Base-by-base conservation (phyloP, 495 filamentous ascomycete species). In the Entonaema liquescens region DNA sequence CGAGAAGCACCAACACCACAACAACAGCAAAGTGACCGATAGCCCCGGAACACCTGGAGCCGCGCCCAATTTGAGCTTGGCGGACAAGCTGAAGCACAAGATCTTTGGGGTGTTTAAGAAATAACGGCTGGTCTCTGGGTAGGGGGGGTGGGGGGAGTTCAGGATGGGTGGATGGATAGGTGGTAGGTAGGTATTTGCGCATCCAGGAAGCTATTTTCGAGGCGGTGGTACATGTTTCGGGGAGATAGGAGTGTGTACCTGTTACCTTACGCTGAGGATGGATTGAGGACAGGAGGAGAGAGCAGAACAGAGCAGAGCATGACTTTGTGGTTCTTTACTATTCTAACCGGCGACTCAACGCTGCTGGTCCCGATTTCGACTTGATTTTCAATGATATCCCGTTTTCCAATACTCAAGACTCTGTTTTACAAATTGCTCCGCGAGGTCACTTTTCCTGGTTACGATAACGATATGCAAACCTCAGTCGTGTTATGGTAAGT, bases 61-160 rank as follows among this genome's bases (percentile, higher is more conserved):
- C 19, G 26, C 61, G 2, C 62, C 67, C 13, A 71, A 71, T 31
- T 62, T 67, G 70, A 62, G 82, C 31, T 70, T 84, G 56, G 82
- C 83, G 26, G 83, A 85, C 59, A 83, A 80, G 75, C 67, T 85
- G 33, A 85, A 85, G 78, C 36, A 65, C 56, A 83, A 83, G 80
- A 71, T 83, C 40, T 78, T 83, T 33, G 69, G 78, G 31, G 63
- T 70, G 1, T 83, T 83, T 65, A 82, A 81, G 79, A 81, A 83
- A 38, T 79, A 64, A n/a, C n/a, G n/a, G n/a, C n/a, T n/a, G n/a
- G n/a, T n/a, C n/a, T n/a, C n/a, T n/a, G n/a, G n/a, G n/a, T 15
- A 3, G 33, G 38, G n/a, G 2, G 19, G 29, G 17, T 31, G 23
- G 4, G 23, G 12, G 3, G 25, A 11, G 29, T n/a, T n/a, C n/a